Percentiles rank a stretch among this genome's conserved stretches.
These are phyloP conservation scores for Protomyces inouyei DNA, from an alignment of 1,139 yeast species.

Conservation along the genomic window DNA sequence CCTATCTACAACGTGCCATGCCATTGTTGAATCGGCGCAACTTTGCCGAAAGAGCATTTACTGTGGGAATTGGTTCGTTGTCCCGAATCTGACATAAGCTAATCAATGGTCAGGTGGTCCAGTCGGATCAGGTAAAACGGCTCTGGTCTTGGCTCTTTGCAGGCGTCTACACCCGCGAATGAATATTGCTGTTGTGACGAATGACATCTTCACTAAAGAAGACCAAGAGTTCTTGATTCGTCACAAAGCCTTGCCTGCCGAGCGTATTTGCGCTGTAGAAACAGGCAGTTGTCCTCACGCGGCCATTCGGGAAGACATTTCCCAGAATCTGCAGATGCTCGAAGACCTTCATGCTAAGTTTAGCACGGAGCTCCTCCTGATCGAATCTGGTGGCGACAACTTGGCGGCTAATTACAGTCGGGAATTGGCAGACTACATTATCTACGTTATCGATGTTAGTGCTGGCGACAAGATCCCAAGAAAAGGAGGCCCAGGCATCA, in stretches of 20 bases:
- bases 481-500: constrained; percentile 31
- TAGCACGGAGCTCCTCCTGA: constrained; percentile 27
- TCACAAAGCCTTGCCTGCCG: constrained; percentile 26
- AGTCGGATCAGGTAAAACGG: constrained; percentile 30
- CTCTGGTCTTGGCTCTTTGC: constrained; percentile 27
- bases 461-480: constrained; percentile 31
- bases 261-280: constrained; percentile 29
- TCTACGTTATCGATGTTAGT: constrained; percentile 30
- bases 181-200: constrained; percentile 28
- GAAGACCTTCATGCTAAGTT: constrained; percentile 29
- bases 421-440: constrained; percentile 29
- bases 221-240: constrained; percentile 30
- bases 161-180: constrained; percentile 16
- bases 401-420: constrained; percentile 30
- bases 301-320: constrained; percentile 30
- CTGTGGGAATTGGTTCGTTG: constrained; percentile 27
- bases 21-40: constrained; percentile 25
- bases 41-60: constrained; percentile 28
- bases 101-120: constrained; percentile 12
- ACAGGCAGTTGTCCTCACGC: constrained; percentile 32
- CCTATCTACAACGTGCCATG: constrained; percentile 25
- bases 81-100: neutral
- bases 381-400: constrained; percentile 30
- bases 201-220: constrained; percentile 29
- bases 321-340: constrained; percentile 27